These are phyloP conservation scores for Shiraia bambusicola DNA, from an alignment of 2,329 filamentous ascomycete species.

Conservation along the genomic window DNA sequence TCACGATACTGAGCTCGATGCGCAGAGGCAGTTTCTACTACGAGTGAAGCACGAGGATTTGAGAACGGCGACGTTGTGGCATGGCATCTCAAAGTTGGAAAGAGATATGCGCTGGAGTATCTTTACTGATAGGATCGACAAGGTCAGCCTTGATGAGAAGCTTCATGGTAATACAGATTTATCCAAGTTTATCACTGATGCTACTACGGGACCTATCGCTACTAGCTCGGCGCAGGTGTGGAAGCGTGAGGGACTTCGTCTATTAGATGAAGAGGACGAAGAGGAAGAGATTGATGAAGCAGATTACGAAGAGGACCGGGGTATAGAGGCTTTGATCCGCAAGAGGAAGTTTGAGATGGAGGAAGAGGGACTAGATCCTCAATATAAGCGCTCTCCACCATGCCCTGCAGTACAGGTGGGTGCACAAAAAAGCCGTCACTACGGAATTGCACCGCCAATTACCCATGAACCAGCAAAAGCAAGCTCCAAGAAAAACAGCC, in stretches of 20 bases:
- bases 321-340: slow-evolving; percentile 43
- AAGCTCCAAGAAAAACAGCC: neutral
- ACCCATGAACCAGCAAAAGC: neutral
- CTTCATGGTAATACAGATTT: slow-evolving; percentile 46
- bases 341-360: slow-evolving; percentile 40
- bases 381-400: neutral
- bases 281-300: slow-evolving; percentile 36
- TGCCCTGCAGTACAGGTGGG: neutral
- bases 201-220: slow-evolving; percentile 37
- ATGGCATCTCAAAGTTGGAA: slow-evolving; percentile 43
- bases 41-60: slow-evolving; percentile 40
- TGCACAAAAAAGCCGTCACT: slow-evolving; percentile 1
- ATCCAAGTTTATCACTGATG: slow-evolving; percentile 37
- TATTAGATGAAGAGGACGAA: slow-evolving; percentile 48
- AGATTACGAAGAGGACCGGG: slow-evolving; percentile 20
- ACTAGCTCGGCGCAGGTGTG: slow-evolving; percentile 49
- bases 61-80: slow-evolving; percentile 43
- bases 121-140: slow-evolving; percentile 47
- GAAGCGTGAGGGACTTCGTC: slow-evolving; percentile 52
- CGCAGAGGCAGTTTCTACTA: slow-evolving; percentile 35
- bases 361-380: slow-evolving; percentile 8
- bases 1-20: slow-evolving; percentile 28
- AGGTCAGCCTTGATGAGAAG: slow-evolving; percentile 41
- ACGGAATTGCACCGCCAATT: neutral
- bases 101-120: slow-evolving; percentile 51